phyloP scores from a whole-genome alignment of 2,329 filamentous ascomycete species.

The Alternaria infectoria region DNA sequence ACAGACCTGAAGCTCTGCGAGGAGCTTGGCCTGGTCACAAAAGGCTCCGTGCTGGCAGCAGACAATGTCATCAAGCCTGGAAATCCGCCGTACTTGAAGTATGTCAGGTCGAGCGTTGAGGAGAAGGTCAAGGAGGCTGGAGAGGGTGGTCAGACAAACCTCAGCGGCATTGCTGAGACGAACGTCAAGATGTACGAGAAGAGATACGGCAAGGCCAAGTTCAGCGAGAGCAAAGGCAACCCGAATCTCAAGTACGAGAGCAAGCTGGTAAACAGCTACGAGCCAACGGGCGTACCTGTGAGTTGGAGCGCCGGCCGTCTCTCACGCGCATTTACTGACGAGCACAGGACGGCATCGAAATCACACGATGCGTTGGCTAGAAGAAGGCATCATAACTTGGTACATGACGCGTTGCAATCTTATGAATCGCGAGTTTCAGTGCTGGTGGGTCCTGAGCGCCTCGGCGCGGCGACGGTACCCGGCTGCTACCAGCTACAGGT shows the following conservation, averaged over 20 bases:
- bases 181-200: conserved; percentile 58
- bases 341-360: conserved; percentile 68
- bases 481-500: neutral
- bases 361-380: conserved; percentile 61
- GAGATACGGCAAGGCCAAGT: conserved; percentile 54
- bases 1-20: conserved; percentile 80
- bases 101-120: conserved; percentile 68
- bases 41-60: conserved; percentile 68
- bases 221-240: conserved; percentile 60
- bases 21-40: conserved; percentile 67
- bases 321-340: conserved; percentile 1
- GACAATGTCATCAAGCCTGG: conserved; percentile 76
- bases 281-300: conserved; percentile 71
- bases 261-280: conserved; percentile 67
- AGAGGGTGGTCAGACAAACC: conserved; percentile 43
- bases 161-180: conserved; percentile 51
- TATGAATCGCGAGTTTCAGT: neutral
- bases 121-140: conserved; percentile 61
- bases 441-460: neutral
- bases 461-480: neutral
- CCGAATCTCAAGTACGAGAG: conserved; percentile 72
- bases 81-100: conserved; percentile 73
- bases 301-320: conserved; percentile 37
- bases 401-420: neutral
- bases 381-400: conserved; percentile 1